Percentiles rank a stretch among this genome's conserved stretches.
Conservation (phyloP, 345 rosid species). For the Rhodamnia rubescens region DNA sequence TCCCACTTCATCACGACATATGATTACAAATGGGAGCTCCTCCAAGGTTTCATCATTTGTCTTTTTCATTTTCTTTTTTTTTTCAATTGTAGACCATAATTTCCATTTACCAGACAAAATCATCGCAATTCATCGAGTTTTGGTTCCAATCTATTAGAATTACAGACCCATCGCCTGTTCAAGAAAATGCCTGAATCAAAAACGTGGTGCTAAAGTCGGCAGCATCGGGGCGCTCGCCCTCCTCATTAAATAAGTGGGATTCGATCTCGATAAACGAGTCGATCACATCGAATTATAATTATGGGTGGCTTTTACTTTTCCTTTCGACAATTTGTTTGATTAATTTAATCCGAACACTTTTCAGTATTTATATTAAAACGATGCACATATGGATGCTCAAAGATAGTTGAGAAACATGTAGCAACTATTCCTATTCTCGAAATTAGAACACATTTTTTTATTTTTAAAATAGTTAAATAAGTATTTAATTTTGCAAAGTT, state of each 20-base stretch:
- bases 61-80: neutral
- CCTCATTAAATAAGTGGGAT: neutral
- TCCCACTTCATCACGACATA: neutral
- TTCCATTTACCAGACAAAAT: neutral
- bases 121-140: neutral
- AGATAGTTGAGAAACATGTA: too few species aligned
- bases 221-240: accelerated
- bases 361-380: too few species aligned
- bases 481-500: neutral
- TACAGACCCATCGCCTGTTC: neutral
- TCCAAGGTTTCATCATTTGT: neutral
- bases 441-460: neutral
- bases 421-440: too few species aligned
- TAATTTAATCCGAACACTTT: too few species aligned
- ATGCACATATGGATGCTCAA: too few species aligned
- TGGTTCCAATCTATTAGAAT: neutral
- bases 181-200: too few species aligned
- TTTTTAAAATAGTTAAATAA: neutral
- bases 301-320: too few species aligned
- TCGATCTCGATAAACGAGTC: neutral
- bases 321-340: too few species aligned
- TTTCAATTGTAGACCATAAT: neutral
- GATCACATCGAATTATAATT: neutral
- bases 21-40: neutral
- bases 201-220: accelerated